Base-by-base conservation (phyloP, 129 eudicot genomes). In the Arctium minus region DNA sequence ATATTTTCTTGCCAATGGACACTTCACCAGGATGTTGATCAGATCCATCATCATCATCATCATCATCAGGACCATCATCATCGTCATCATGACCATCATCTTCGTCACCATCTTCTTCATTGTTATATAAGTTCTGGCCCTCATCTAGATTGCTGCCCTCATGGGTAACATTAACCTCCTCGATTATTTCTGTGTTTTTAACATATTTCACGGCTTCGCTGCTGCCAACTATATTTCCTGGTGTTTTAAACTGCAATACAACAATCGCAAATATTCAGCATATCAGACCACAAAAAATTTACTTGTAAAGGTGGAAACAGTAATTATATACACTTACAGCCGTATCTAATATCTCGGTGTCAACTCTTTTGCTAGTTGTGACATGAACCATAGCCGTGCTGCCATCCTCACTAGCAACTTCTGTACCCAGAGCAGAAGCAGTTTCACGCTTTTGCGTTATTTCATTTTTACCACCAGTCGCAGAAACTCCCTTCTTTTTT, bases 1-100 rank as follows among this genome's bases (percentile, higher is more conserved):
- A 93, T 27, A 96, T 67, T 91, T 91, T 92, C 87, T 84, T 90
- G 70, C 89, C 81, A 17, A 95, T 71, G 0, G 99, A 91, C 6
- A 71, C 90, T 87, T 86, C 91, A 81, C 97, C 97, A 72, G 97
- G 89, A 74, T 91, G 87, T 42, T 80, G 87, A 40, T 82, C 73
- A 27, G 84, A 83, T 64, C 79, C 86, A 10, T 79, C 89, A 18
- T 72, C 83, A 13, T 72, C 86, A 0, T 69, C 84, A 2, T 29
- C 84, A 2, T 69, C 89, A 9, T 68, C 84, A 5, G 33, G 84
- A 9, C 78, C 84, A 2, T 29, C 84, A 2, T 69, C 89, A 9
- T 68, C 84, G 0, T 85, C 85, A 29, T 67, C 84, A 6, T 39
- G 82, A 29, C 72, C 86, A 77, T 74, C 56, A 18, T 86, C 83